Conservation (phyloP, 208 protist genomes). For the Tritrichomonas musculus region DNA sequence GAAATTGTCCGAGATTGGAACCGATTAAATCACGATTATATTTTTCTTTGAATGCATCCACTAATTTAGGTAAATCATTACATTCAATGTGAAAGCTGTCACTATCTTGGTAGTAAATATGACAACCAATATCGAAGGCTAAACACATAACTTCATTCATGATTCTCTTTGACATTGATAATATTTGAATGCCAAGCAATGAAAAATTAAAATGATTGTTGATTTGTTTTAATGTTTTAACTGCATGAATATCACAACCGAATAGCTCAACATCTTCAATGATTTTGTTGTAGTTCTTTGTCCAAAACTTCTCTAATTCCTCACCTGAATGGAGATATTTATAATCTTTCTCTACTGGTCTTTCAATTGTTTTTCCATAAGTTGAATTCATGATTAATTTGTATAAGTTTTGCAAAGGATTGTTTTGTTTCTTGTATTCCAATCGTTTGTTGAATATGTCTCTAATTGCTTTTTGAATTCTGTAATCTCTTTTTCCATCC, state of each 20-base stretch:
- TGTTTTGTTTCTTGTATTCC: not conserved
- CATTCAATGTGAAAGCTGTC: not conserved
- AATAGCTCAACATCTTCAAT: not conserved
- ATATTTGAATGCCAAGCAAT: slow-evolving; percentile 6
- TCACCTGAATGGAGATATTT: not conserved
- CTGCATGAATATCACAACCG: not conserved
- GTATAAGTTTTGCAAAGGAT: not conserved
- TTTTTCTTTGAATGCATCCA: not conserved
- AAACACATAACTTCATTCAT: slow-evolving; percentile 26
- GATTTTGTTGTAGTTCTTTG: not conserved
- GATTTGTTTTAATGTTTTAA: not conserved
- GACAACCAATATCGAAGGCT: not conserved
- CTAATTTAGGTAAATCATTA: not conserved
- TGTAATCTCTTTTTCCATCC: not conserved
- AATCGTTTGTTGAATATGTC: not conserved
- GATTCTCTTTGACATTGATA: not conserved
- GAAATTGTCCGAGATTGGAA: not conserved
- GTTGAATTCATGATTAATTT: slow-evolving; percentile 19
- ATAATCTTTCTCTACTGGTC: not conserved
- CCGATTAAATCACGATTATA: not conserved
- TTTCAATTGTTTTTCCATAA: slow-evolving; percentile 26
- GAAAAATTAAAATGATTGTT: not conserved
- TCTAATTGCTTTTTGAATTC: not conserved
- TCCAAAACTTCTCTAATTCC: not conserved
- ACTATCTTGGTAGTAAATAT: not conserved